phyloP scores from a whole-genome alignment of 208 protist genomes.

The Balamuthia mandrillaris region DNA sequence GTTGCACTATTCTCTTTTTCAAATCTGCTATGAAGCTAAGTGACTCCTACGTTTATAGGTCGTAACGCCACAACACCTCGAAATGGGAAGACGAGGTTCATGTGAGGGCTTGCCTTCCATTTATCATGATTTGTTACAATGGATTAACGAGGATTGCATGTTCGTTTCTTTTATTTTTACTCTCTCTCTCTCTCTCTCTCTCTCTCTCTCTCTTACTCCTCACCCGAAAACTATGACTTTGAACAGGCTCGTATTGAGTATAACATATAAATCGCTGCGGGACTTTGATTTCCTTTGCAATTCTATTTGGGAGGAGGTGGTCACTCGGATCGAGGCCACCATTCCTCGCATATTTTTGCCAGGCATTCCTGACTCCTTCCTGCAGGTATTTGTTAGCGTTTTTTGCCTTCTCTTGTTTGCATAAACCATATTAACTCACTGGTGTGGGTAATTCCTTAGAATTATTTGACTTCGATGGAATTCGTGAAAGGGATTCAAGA shows the following conservation, averaged over 20 bases:
- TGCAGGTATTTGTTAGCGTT: background rate
- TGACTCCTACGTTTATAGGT: background rate
- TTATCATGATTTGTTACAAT: slow-evolving; percentile 7
- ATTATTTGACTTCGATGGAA: slow-evolving; percentile 15
- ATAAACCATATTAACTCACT: background rate
- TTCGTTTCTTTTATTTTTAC: background rate
- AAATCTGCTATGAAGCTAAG: background rate
- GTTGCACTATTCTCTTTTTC: background rate
- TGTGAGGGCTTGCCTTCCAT: background rate
- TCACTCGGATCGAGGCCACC: background rate
- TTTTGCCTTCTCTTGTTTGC: background rate
- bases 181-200: background rate
- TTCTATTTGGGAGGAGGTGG: slow-evolving; percentile 12
- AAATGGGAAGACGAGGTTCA: slow-evolving; percentile 3
- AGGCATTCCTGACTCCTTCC: slow-evolving; percentile 20
- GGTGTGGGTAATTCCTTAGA: background rate
- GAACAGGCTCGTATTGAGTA: background rate
- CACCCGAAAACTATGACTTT: background rate
- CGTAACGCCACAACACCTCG: background rate
- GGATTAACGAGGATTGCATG: slow-evolving; percentile 1
- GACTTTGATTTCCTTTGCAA: slow-evolving; percentile 23
- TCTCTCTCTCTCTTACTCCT: background rate
- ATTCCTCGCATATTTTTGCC: slow-evolving; percentile 16
- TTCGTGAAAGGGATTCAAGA: slow-evolving; percentile 10
- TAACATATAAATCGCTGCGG: background rate